phyloP scores from a whole-genome alignment of 2,329 filamentous ascomycete genomes.

The Ascochyta viciae-villosae region DNA sequence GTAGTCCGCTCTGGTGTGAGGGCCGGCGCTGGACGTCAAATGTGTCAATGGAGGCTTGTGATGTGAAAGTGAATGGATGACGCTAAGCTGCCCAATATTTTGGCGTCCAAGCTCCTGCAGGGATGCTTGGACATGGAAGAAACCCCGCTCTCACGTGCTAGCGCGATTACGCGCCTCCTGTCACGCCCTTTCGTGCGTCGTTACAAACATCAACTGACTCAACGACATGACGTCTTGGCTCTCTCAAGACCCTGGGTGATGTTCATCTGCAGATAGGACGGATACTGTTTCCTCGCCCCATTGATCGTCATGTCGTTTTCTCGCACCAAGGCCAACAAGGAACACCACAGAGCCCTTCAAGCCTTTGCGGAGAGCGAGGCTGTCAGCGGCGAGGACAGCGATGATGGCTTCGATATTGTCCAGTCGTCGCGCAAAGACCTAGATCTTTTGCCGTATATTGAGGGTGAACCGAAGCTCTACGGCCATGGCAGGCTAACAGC shows the following conservation, averaged over 20 bases:
- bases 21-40: not conserved
- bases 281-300: not conserved
- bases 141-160: constrained; percentile 40
- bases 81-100: constrained; percentile 17
- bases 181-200: not conserved
- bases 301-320: constrained; percentile 25
- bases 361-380: constrained; percentile 38
- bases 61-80: constrained; percentile 1
- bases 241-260: not conserved
- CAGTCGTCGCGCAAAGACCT: constrained; percentile 40
- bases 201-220: too few relatives aligned
- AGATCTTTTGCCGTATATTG: constrained; percentile 44
- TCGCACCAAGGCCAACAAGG: constrained; percentile 18
- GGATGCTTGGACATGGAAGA: constrained; percentile 12
- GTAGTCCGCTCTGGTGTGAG: not conserved
- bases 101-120: constrained; percentile 24
- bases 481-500: not conserved
- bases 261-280: too few relatives aligned
- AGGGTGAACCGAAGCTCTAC: constrained; percentile 23
- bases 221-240: not conserved
- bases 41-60: not conserved
- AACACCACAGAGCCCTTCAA: constrained; percentile 27
- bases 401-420: constrained; percentile 53
- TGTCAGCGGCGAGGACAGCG: constrained; percentile 45
- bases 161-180: constrained; percentile 30